Base-by-base conservation (phyloP, 169 alveolate species). In the Eimeria praecox region DNA sequence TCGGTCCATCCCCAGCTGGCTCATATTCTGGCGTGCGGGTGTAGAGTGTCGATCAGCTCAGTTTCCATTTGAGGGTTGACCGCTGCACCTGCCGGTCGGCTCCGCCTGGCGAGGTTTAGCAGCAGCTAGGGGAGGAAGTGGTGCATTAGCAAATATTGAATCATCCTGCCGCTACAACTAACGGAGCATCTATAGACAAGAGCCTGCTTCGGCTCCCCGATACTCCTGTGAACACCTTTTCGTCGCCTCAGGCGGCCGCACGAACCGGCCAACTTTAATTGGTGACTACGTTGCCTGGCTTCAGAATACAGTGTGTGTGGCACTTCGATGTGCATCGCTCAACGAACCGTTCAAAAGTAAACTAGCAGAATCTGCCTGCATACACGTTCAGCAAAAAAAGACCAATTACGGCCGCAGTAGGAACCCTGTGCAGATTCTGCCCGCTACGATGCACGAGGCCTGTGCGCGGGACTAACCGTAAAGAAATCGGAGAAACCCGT, bases 1-100 rank as follows among this genome's bases (percentile, higher is more conserved):
- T 35, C 77, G 59, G 46, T 49, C 49, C 35, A 38, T 87, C n/a
- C 49, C 93, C 62, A 87, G 93, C 93, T 87, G 82, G 66, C 93
- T 40, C 64, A 18, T 87, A 62, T 59, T 62, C 69, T 64, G 82
- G 93, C 93, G 35, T 9, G 82, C 93, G 33, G 64, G 52, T 49
- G 30, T 62, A 59, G 33, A 54, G 75, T 40, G 91, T 33, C 73
- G 78, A 49, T 42, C 93, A 62, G 35, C 64, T 40, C 93, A 27
- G 14, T 22, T 59, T 87, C 38, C 92, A 62, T 59, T 59, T 64
- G 83, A n/a, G 93, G 93, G 64, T 38, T 64, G 82, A 62, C 82
- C 77, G 75, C 91, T 49, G 91, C 91, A 56, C 88, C 42, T 42
- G 88, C 64, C 24, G 88, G 42, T 27, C 62, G 88, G 24, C 66